Percentiles rank a stretch among this genome's conserved stretches.
Evolutionary conservation across 2,329 filamentous ascomycete species (phyloP).

Genomic region (Monilinia vaccinii-corymbosi): DNA sequence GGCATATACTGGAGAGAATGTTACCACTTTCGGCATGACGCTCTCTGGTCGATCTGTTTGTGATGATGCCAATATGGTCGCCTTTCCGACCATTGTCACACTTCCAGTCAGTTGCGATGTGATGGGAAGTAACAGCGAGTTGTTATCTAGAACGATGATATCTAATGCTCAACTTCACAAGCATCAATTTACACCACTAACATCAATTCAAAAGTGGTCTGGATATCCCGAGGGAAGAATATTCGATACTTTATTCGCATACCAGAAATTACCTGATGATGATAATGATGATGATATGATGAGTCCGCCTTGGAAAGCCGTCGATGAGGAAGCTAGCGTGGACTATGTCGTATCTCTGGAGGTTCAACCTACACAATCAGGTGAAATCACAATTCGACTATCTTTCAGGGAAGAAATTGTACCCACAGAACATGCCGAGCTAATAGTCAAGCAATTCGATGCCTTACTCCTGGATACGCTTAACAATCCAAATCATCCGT

Average conservation of each 20-base stretch:
- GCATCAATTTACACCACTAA: conserved; percentile 63
- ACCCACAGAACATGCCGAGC: conserved; percentile 55
- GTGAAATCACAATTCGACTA: conserved; percentile 50
- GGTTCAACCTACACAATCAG: conserved; percentile 46
- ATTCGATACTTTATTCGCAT: conserved; percentile 81
- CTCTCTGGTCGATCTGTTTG: conserved; percentile 62
- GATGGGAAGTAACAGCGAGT: conserved; percentile 40
- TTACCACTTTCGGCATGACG: conserved; percentile 70
- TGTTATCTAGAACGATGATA: conserved; percentile 55
- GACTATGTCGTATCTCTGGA: conserved; percentile 80
- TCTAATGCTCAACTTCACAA: conserved; percentile 56
- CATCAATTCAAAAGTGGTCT: conserved; percentile 63
- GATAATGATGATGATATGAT: conserved; percentile 16
- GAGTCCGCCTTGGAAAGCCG: conserved; percentile 45
- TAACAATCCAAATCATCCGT: conserved; percentile 34
- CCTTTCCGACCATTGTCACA: conserved; percentile 76
- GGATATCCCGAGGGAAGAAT: conserved; percentile 54
- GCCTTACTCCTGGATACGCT: conserved; percentile 52
- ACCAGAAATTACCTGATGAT: conserved; percentile 50
- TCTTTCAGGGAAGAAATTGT: conserved; percentile 58
- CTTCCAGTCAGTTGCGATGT: conserved; percentile 61
- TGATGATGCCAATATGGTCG: conserved; percentile 46
- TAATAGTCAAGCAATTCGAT: conserved; percentile 67
- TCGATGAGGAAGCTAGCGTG: conserved; percentile 57
- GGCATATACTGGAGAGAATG: conserved; percentile 65